Base-by-base conservation (phyloP, 768 basidiomycete species). In the Mycena amicta region DNA sequence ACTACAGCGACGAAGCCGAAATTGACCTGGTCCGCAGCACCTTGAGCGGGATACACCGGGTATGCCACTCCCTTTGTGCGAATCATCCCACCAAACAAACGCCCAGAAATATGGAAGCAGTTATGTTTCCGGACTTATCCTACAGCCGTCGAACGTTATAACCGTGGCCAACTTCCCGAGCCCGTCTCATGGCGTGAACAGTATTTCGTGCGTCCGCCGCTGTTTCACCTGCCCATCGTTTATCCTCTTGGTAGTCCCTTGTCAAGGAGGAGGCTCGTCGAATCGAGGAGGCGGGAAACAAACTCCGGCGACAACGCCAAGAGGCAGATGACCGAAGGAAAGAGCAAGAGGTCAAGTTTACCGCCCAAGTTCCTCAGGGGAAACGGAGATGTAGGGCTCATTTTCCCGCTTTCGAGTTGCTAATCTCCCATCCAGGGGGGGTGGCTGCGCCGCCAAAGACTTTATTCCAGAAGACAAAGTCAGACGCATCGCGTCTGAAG, bases 281-380 rank as follows among this genome's bases (percentile, higher is more conserved):
- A 41, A 72, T 92, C 26, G 86, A 90, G 69, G 83, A 84, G 68
- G 76, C 83, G 12, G 82, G 83, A 28, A 77, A 76, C 41, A 86
- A 80, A 62, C 77, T 93, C 62, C 85, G 88, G 60, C 82, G 72
- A 46, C 84, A 87, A 66, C 84, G 89, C 20, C 78, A 83, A 66
- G 85, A 88, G 69, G 87, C 82, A 12, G 88, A 87, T 33, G 85
- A 88, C 68, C 86, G 85, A 61, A 92, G 88, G 77, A 90, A 81
- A 71, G 88, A 89, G 71, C 80, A 85, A 57, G 86, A 88, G 71
- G 82, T 93, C 57, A 92, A 90, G 70, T 66, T 86, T 52, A 92
- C 89, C 18, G 88, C 90, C 71, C 81, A 76, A 61, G 63, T 89
- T 15, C 89, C 89, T 26, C 86, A 84, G 22, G 63, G 79, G 27